A percentile compares a stretch with the other conserved stretches of the same genome.
Evolutionary conservation across 176 grass and related monocot genomes (phyloP).

Genomic region (Eleusine indica): DNA sequence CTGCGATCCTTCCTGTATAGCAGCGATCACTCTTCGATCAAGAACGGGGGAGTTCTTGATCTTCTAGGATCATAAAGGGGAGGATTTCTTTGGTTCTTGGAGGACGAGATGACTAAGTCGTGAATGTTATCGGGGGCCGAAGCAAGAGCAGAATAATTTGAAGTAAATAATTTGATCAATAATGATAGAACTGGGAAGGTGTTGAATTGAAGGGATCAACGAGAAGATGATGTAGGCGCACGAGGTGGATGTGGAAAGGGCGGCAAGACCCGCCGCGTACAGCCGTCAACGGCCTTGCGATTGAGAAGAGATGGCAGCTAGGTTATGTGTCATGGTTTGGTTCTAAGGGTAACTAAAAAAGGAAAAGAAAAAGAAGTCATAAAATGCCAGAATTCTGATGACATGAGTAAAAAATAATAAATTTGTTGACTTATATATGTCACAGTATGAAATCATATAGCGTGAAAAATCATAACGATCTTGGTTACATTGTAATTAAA

Average conservation of each 20-base stretch:
- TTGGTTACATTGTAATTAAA: no score
- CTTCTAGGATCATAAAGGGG: not conserved
- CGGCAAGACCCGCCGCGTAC: not conserved
- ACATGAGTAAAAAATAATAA: no score
- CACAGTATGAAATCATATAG: no score
- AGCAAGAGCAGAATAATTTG: not conserved
- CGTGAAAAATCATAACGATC: no score
- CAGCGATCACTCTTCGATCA: not conserved
- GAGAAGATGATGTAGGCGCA: not conserved
- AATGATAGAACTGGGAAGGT: not conserved
- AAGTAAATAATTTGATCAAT: no score
- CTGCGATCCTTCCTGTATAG: not conserved
- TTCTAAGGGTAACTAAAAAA: no score
- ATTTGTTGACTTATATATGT: no score
- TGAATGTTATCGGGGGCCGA: not conserved
- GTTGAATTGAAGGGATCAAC: constrained; percentile 52
- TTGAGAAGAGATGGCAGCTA: no score
- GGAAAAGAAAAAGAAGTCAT: no score
- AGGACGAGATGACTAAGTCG: not conserved
- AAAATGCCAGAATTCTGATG: no score
- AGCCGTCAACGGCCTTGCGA: constrained; percentile 7
- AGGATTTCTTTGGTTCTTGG: not conserved
- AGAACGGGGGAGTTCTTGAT: not conserved
- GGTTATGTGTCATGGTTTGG: no score
- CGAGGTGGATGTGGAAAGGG: constrained; percentile 1